A percentile compares a stretch with the other conserved stretches of the same genome.
These are phyloP conservation scores for Geranium incanum DNA, from an alignment of 441 rosid species.

Conservation along the genomic window DNA sequence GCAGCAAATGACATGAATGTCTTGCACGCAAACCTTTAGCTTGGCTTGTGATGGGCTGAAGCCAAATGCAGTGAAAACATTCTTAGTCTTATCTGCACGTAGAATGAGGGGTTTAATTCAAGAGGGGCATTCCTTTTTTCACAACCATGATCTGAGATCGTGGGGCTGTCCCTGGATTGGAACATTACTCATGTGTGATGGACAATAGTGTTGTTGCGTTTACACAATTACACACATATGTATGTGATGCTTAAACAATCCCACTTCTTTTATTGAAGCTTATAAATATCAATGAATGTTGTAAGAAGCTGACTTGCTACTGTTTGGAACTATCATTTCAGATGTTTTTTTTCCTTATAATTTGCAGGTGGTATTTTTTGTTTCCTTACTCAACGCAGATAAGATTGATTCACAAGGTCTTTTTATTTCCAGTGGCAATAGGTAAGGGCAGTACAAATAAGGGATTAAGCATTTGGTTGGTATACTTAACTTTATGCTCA, in stretches of 20 bases:
- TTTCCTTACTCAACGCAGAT: slow-evolving; percentile 27
- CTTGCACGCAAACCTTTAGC: slow-evolving; percentile 40
- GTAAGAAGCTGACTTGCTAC: not conserved
- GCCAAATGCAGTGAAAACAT: slow-evolving; percentile 42
- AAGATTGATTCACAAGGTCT: slow-evolving; percentile 22
- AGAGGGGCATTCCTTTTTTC: slow-evolving; percentile 38
- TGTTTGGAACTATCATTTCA: not conserved
- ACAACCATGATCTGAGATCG: slow-evolving; percentile 37
- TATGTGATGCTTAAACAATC: not conserved
- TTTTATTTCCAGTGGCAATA: slow-evolving; percentile 21
- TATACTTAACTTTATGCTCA: not conserved
- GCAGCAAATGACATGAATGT: slow-evolving; percentile 48
- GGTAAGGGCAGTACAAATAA: slow-evolving; percentile 25
- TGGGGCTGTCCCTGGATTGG: slow-evolving; percentile 25
- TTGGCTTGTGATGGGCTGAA: slow-evolving; percentile 34
- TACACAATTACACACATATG: not conserved
- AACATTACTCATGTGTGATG: slow-evolving; percentile 46
- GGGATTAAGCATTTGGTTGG: not conserved
- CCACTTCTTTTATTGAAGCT: slow-evolving; percentile 23
- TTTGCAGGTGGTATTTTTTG: slow-evolving; percentile 33
- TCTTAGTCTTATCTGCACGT: slow-evolving; percentile 53
- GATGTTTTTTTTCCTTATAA: slow-evolving; percentile 1
- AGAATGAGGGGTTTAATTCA: slow-evolving; percentile 45
- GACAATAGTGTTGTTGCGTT: slow-evolving; percentile 23
- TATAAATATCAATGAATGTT: not conserved